Conservation (phyloP, 148 eudicot genomes). For the Camellia sinensis region DNA sequence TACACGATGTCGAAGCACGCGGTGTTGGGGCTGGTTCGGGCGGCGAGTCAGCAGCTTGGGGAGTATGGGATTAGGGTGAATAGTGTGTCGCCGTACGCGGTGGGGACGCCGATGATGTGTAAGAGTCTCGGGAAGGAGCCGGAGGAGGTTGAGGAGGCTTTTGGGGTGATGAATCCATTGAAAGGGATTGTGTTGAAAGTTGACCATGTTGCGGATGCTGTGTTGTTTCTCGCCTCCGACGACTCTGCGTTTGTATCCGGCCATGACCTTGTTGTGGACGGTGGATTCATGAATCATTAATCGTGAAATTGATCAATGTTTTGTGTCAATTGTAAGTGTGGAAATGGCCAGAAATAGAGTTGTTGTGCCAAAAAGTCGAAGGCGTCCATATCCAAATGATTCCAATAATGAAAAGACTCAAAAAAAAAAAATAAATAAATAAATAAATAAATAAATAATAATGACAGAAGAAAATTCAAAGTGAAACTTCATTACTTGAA, state of each 20-base stretch:
- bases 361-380: no score
- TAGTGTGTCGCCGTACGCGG: neutral
- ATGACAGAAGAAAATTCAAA: no score
- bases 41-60: constrained; percentile 27
- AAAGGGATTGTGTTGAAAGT: constrained; percentile 13
- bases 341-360: no score
- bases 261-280: constrained; percentile 24
- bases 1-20: constrained; percentile 35
- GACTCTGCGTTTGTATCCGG: constrained; percentile 23
- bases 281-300: neutral
- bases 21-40: constrained; percentile 29
- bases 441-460: no score
- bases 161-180: neutral
- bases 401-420: no score
- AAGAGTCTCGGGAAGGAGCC: neutral
- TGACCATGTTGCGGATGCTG: constrained; percentile 22
- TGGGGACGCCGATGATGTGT: constrained; percentile 23
- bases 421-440: no score
- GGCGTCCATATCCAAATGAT: no score
- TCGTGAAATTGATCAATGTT: no score
- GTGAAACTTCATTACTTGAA: no score
- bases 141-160: constrained; percentile 10
- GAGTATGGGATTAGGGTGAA: constrained; percentile 26
- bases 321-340: no score
- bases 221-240: constrained; percentile 21